Evolutionary conservation across 2,329 filamentous ascomycete species (phyloP).

Genomic region (Calonectria pseudoturangicola): DNA sequence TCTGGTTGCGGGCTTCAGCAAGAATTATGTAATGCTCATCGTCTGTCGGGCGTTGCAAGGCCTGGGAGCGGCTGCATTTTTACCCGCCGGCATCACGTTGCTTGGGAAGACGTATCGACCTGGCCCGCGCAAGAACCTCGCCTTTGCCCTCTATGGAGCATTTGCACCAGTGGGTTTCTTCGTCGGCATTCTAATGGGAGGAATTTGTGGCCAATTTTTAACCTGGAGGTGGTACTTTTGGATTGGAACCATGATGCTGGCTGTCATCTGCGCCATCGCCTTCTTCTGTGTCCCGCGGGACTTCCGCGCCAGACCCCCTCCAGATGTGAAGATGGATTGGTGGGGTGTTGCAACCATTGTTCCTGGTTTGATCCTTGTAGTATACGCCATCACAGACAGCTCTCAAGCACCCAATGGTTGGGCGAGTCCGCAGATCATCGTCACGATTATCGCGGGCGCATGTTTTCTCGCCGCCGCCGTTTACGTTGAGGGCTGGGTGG

Average conservation of each 20-base stretch:
- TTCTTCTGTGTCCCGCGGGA: conserved; percentile 66
- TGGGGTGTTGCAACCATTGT: conserved; percentile 76
- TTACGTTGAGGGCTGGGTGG: conserved; percentile 84
- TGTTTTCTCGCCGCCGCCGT: conserved; percentile 75
- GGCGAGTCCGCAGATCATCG: conserved; percentile 82
- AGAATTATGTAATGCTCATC: conserved; percentile 80
- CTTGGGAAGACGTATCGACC: conserved; percentile 81
- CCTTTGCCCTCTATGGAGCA: conserved; percentile 76
- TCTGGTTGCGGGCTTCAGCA: conserved; percentile 80
- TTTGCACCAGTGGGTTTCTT: conserved; percentile 77
- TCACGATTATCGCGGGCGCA: conserved; percentile 78
- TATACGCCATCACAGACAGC: conserved; percentile 85
- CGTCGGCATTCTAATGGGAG: conserved; percentile 80
- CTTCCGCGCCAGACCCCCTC: conserved; percentile 62
- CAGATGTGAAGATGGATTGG: conserved; percentile 78
- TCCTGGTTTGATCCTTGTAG: conserved; percentile 79
- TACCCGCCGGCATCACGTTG: conserved; percentile 82
- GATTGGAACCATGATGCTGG: conserved; percentile 66
- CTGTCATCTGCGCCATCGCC: conserved; percentile 38
- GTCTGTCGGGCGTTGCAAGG: conserved; percentile 84
- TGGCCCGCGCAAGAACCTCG: conserved; percentile 82
- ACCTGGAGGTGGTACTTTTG: conserved; percentile 84
- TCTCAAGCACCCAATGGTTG: conserved; percentile 81
- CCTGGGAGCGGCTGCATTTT: conserved; percentile 81
- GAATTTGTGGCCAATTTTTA: conserved; percentile 75